Percentiles rank a stretch among this genome's conserved stretches.
Conservation (phyloP, 176 grass and related monocot species). For the Thinopyrum elongatum region DNA sequence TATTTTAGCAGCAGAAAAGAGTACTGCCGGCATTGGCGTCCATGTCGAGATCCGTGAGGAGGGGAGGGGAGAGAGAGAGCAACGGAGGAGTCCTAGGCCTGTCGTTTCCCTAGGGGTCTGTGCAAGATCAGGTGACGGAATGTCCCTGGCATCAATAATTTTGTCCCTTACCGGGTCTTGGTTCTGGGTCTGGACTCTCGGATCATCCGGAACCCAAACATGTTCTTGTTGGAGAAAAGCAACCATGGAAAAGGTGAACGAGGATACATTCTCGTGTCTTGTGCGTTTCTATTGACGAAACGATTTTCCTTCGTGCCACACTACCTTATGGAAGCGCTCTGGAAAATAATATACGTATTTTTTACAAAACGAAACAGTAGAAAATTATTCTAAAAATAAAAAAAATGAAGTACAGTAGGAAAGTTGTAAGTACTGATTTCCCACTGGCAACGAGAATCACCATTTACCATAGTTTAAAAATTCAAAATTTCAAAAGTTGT, state of each 20-base stretch:
- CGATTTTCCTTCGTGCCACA: too few relatives aligned
- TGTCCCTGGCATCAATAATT: conserved; percentile 37
- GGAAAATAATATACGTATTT: too few relatives aligned
- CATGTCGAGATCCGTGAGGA: background rate
- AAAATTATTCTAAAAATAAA: too few relatives aligned
- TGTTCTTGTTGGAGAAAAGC: too few relatives aligned
- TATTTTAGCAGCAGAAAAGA: background rate
- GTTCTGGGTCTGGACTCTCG: background rate
- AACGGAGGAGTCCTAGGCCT: background rate
- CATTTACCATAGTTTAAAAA: background rate
- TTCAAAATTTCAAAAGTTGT: background rate
- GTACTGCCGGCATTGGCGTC: background rate
- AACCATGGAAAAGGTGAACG: too few relatives aligned
- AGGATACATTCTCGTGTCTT: too few relatives aligned
- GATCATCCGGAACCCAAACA: background rate
- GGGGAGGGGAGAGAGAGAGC: background rate
- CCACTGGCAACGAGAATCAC: background rate
- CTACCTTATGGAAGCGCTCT: too few relatives aligned
- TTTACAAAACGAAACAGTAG: too few relatives aligned
- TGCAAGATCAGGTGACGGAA: conserved; percentile 19
- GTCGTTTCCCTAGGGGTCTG: conserved; percentile 17
- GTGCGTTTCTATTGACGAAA: too few relatives aligned
- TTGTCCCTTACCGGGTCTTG: background rate
- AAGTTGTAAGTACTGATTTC: too few relatives aligned
- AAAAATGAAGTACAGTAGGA: too few relatives aligned